Evolutionary conservation across 768 basidiomycete species (phyloP).

Genomic region (Pisolithus tinctorius): DNA sequence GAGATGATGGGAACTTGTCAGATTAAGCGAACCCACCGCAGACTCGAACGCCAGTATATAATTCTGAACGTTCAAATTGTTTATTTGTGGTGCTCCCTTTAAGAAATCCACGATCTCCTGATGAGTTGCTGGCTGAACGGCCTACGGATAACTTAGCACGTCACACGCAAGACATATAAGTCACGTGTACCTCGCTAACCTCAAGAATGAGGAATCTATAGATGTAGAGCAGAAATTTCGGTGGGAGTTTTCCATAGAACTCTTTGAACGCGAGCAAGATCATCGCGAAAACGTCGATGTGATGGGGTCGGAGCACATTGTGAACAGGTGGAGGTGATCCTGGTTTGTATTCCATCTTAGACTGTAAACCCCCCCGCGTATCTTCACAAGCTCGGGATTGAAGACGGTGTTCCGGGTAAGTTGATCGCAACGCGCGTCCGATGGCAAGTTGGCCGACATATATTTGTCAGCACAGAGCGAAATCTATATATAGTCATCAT

Average conservation of each 20-base stretch:
- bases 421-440: too few species aligned
- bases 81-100: constrained; percentile 37
- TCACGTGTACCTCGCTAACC: constrained; percentile 51
- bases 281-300: constrained; percentile 60
- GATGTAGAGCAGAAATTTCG: constrained; percentile 53
- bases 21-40: constrained; percentile 22
- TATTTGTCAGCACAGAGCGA: too few species aligned
- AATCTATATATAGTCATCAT: too few species aligned
- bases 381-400: too few species aligned
- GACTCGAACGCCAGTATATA: constrained; percentile 42
- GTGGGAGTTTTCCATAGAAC: constrained; percentile 45
- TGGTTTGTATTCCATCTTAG: constrained; percentile 21
- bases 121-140: constrained; percentile 56
- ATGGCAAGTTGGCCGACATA: too few species aligned
- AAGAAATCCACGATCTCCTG: constrained; percentile 42
- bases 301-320: constrained; percentile 71
- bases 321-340: constrained; percentile 55
- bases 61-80: constrained; percentile 34
- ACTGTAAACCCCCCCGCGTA: too few species aligned
- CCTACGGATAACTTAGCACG: constrained; percentile 32
- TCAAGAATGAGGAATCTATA: constrained; percentile 65
- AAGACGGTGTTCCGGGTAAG: too few species aligned
- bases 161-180: not conserved
- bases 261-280: constrained; percentile 61
- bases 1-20: constrained; percentile 14